Evolutionary conservation across 768 basidiomycete genomes (phyloP).

Genomic region (Hericium erinaceus): DNA sequence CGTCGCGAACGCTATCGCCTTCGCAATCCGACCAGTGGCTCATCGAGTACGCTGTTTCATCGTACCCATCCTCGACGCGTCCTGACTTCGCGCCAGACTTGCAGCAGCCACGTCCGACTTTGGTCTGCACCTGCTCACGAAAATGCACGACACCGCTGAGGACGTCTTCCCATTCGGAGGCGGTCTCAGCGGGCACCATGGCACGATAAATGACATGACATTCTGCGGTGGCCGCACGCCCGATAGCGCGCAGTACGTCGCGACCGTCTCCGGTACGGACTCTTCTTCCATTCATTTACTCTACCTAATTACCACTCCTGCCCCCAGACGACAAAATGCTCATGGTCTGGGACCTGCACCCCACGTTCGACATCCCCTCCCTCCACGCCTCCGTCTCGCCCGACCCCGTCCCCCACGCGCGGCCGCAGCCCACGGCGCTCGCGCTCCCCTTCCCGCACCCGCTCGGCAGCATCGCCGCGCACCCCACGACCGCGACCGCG

Average conservation of each 20-base stretch:
- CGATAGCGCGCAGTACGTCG: constrained; percentile 65
- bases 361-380: constrained; percentile 37
- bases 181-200: constrained; percentile 75
- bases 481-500: constrained; percentile 67
- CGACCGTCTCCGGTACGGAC: constrained; percentile 63
- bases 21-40: constrained; percentile 56
- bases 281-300: neutral
- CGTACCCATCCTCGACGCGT: neutral
- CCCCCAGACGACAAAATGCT: constrained; percentile 68
- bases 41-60: constrained; percentile 45
- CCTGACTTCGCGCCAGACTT: constrained; percentile 35
- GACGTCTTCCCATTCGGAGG: constrained; percentile 65
- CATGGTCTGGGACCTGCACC: constrained; percentile 82
- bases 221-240: constrained; percentile 70
- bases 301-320: neutral
- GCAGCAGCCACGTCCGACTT: constrained; percentile 61
- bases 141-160: constrained; percentile 37
- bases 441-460: constrained; percentile 66
- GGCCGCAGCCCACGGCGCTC: constrained; percentile 70
- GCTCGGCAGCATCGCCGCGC: constrained; percentile 58
- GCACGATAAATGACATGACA: constrained; percentile 65
- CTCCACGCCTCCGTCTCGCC: constrained; percentile 25
- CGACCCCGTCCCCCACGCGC: constrained; percentile 23
- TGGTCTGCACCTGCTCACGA: constrained; percentile 61
- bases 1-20: constrained; percentile 59